phyloP scores from a whole-genome alignment of 768 basidiomycete genomes.

The Boletus insuetus region DNA sequence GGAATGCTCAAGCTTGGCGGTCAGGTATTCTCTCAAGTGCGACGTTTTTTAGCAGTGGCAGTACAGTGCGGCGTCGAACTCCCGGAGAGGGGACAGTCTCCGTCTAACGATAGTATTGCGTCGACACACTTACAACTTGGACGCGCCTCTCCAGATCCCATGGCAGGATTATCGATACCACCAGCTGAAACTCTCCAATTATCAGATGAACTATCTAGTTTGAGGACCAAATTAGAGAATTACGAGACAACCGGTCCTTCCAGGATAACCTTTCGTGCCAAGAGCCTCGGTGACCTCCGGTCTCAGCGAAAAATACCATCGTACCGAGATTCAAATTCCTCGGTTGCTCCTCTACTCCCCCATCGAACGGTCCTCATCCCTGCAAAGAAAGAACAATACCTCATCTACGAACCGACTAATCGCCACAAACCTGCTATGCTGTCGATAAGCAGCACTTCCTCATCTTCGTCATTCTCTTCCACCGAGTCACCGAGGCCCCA shows the following conservation, averaged over 20 bases:
- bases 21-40: conserved; percentile 77
- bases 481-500: conserved; percentile 48
- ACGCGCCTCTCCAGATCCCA: conserved; percentile 15
- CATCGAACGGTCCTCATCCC: conserved; percentile 26
- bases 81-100: conserved; percentile 46
- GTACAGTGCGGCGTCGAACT: conserved; percentile 73
- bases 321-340: conserved; percentile 38
- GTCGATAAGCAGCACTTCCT: conserved; percentile 72
- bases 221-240: conserved; percentile 30
- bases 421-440: conserved; percentile 43
- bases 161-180: conserved; percentile 11
- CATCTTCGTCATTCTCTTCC: conserved; percentile 68
- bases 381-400: conserved; percentile 40
- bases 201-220: conserved; percentile 22
- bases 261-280: conserved; percentile 41
- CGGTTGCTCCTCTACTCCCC: conserved; percentile 35
- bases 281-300: conserved; percentile 54
- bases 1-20: conserved; percentile 79
- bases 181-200: conserved; percentile 1
- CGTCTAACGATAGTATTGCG: conserved; percentile 19
- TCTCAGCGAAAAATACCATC: conserved; percentile 27
- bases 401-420: conserved; percentile 35
- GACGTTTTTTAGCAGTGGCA: conserved; percentile 74
- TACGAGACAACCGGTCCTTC: conserved; percentile 20
- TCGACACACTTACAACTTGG: conserved; percentile 16